phyloP scores from a whole-genome alignment of 345 rosid genomes.

The Murraya paniculata region DNA sequence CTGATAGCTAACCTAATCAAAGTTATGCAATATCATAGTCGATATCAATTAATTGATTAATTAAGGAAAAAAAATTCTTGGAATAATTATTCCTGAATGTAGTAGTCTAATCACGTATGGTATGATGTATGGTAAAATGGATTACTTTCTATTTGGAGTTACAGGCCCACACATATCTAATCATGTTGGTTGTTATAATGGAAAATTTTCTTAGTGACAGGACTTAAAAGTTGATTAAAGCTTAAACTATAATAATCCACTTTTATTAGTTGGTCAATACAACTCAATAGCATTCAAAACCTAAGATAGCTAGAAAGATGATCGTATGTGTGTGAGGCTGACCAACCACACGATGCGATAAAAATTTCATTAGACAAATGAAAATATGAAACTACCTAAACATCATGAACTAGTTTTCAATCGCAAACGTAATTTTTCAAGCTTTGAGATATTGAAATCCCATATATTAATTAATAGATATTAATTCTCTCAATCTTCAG shows the following conservation, averaged over 20 bases:
- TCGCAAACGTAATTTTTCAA: no score
- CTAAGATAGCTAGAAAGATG: not conserved
- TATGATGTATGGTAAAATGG: conserved; percentile 1
- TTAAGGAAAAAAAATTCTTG: not conserved
- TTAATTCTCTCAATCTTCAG: no score
- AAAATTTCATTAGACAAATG: no score
- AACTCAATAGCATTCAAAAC: conserved; percentile 13
- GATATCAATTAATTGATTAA: not conserved
- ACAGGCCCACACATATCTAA: conserved; percentile 67
- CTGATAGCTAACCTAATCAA: conserved; percentile 2
- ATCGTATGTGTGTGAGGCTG: not conserved
- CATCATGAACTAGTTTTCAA: no score
- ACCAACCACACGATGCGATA: no score
- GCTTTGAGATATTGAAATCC: no score
- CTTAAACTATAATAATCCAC: conserved; percentile 21
- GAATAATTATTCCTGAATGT: conserved; percentile 24
- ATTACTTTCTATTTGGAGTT: conserved; percentile 32
- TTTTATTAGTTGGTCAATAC: conserved; percentile 17
- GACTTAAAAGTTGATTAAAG: conserved; percentile 39
- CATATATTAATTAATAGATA: no score
- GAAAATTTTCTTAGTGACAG: conserved; percentile 32
- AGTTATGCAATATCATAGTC: conserved; percentile 12
- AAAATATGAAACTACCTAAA: no score
- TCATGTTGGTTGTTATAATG: conserved; percentile 55
- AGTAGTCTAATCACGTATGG: conserved; percentile 40